Evolutionary conservation across 1,284 basidiomycete genomes (phyloP), one percentile per base, ranked within the genome.

Genomic region (Amylostereum chailletii): DNA sequence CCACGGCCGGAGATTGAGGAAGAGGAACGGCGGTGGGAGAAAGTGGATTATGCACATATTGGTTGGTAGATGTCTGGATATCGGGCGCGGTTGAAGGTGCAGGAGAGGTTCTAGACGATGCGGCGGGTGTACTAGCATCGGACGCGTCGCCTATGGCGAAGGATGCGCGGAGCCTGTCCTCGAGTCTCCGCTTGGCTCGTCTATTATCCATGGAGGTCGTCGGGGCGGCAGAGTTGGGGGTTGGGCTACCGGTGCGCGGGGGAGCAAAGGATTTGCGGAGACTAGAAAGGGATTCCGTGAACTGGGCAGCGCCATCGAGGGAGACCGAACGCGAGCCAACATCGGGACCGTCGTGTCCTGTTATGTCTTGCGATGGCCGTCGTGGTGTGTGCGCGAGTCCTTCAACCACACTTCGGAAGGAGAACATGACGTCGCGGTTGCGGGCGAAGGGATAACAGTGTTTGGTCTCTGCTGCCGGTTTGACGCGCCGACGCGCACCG

Each of bases 91-190:
- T 57, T 26, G 65, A 60, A 8, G 75, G 70, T 11, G 67, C 58
- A 27, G 75, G 69, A 7, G 78, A 75, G 29, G 65, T 59, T 42
- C 65, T 68, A 9, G 67, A 61, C 33, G 75, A 72, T 2, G 58
- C 53, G 26, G 63, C 60, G 9, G 78, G 71, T 1, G 77, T 71
- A 34, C 69, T 68, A n/a, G 66, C 55, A 52, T 62, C 67, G 2
- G 79, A 76, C 9, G 69, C 66, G 8, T 87, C 84, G 30, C 75
- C 75, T 46, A 72, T 71, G 40, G 74, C 70, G 56, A 83, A 76
- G 32, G 79, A 77, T 34, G 72, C 72, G 30, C 81, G 75, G 10
- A 90, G 65, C 43, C 87, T 74, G 49, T 90, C 86, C 63, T 90
- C 86, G 0, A 89, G 69, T 7, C 75, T 81, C 3, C 44, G 42